phyloP scores from a whole-genome alignment of 768 basidiomycete species.

The Gymnopilus dilepis region DNA sequence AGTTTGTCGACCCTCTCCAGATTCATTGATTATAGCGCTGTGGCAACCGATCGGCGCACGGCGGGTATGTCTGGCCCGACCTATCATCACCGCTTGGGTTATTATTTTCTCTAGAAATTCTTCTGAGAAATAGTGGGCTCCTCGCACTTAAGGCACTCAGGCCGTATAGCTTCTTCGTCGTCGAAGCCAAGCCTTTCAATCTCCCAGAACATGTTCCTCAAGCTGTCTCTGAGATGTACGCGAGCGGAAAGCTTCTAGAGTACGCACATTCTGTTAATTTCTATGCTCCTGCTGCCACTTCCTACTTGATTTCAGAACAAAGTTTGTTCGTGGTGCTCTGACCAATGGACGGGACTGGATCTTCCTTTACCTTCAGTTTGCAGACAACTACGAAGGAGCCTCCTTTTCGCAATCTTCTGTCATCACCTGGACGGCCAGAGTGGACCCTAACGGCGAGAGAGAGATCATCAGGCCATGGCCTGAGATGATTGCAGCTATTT shows the following conservation, averaged over 20 bases:
- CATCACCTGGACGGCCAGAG: slow-evolving; percentile 5
- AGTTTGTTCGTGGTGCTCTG: slow-evolving; percentile 30
- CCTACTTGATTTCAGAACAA: slow-evolving; percentile 22
- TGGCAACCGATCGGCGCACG: not conserved
- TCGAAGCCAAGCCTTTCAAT: slow-evolving; percentile 5
- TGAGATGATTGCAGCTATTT: slow-evolving; percentile 28
- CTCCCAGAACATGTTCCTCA: slow-evolving; percentile 21
- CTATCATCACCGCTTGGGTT: not conserved
- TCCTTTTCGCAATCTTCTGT: slow-evolving; percentile 21
- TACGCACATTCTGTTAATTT: slow-evolving; percentile 17
- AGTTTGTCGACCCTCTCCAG: not conserved
- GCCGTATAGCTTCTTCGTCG: not conserved
- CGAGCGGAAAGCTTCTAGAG: slow-evolving; percentile 24
- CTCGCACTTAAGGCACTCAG: not conserved
- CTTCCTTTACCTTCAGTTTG: slow-evolving; percentile 26
- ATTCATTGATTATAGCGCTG: slow-evolving; percentile 14
- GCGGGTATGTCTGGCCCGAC: not conserved
- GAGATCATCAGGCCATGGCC: slow-evolving; percentile 20
- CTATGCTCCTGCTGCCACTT: slow-evolving; percentile 13
- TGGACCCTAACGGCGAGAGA: slow-evolving; percentile 8
- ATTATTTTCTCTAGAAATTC: not conserved
- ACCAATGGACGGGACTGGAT: slow-evolving; percentile 31
- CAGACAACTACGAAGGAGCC: slow-evolving; percentile 24
- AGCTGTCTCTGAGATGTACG: slow-evolving; percentile 25
- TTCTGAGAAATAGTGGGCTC: not conserved